Base-by-base conservation (phyloP, 2,329 filamentous ascomycete species). In the Dactylonectria estremocensis region DNA sequence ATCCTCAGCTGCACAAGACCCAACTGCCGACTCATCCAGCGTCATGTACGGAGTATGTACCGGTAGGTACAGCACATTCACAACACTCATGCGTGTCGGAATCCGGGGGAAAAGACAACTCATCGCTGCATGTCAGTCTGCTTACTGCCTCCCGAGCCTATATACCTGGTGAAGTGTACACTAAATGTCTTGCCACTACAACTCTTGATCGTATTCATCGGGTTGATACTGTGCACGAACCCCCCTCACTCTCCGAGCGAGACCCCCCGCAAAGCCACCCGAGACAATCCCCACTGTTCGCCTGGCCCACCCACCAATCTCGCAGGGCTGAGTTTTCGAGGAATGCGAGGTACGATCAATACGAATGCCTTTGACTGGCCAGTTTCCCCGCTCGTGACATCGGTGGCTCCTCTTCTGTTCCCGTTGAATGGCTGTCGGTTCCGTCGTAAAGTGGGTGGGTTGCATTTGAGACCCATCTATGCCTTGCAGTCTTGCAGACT, bases 331-430 rank as follows among this genome's bases (percentile, higher is more conserved):
- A 58, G 14, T 20, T 22, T n/a, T 20, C 28, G 24, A 33, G 18
- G 18, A 2, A 18, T 18, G 24, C 16, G 28, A 40, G 40, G 45
- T 63, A 60, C 64, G 59, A 63, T 50, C 43, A 57, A 67, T 67
- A 63, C 59, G 64, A 55, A 16, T 28, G 28, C 10, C 28, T 40
- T 18, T 31, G 57, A 54, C 6, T 66, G 50, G 63, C 16, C 9
- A 7, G 20, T n/a, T 3, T 31, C 16, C 43, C 37, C 53, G 24
- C 7, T 10, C 9, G 31, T 40, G 52, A 35, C 60, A 24, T n/a
- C 1, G 18, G 50, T 55, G 40, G 37, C 50, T 53, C 16, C 37
- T 24, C 6, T 16, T 6, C 8, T 33, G 8, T 18, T n/a, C 3
- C 18, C 6, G 11, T 16, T 55, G 7, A 43, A 5, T n/a, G n/a